phyloP scores from a whole-genome alignment of 2,329 filamentous ascomycete genomes.

The Aspergillus proliferans region DNA sequence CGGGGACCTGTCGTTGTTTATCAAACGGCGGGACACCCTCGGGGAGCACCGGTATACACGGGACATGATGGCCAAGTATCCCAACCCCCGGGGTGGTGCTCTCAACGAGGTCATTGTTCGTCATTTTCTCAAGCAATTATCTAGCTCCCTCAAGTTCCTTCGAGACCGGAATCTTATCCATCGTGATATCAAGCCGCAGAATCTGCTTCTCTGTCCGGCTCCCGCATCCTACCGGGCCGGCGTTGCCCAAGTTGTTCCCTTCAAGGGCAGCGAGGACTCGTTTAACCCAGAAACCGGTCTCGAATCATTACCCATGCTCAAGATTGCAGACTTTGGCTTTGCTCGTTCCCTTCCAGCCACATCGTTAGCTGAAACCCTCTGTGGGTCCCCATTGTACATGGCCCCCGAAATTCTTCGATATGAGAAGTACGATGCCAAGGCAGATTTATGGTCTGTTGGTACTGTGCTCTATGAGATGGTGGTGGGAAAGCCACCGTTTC shows the following conservation, averaged over 20 bases:
- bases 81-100: conserved; percentile 73
- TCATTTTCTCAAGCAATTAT: conserved; percentile 91
- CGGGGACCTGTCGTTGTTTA: conserved; percentile 89
- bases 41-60: conserved; percentile 71
- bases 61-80: conserved; percentile 91
- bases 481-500: conserved; percentile 80
- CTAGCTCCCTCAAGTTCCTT: conserved; percentile 85
- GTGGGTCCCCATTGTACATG: conserved; percentile 97
- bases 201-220: conserved; percentile 82
- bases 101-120: conserved; percentile 93
- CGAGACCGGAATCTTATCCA: conserved; percentile 82
- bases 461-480: conserved; percentile 96
- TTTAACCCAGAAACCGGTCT: conserved; percentile 75
- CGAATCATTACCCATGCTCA: conserved; percentile 84
- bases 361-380: conserved; percentile 89
- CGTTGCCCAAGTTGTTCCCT: conserved; percentile 57
- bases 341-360: conserved; percentile 85
- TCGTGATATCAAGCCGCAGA: conserved; percentile 95
- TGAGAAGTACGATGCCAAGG: conserved; percentile 94
- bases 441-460: conserved; percentile 94
- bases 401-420: conserved; percentile 95
- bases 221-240: conserved; percentile 61
- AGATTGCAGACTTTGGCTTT: conserved; percentile 98
- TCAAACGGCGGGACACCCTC: conserved; percentile 84
- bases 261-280: conserved; percentile 74